Evolutionary conservation across 1,139 yeast genomes (phyloP), one percentile per base, ranked within the genome.

Genomic region (Meyerozyma guilliermondii): DNA sequence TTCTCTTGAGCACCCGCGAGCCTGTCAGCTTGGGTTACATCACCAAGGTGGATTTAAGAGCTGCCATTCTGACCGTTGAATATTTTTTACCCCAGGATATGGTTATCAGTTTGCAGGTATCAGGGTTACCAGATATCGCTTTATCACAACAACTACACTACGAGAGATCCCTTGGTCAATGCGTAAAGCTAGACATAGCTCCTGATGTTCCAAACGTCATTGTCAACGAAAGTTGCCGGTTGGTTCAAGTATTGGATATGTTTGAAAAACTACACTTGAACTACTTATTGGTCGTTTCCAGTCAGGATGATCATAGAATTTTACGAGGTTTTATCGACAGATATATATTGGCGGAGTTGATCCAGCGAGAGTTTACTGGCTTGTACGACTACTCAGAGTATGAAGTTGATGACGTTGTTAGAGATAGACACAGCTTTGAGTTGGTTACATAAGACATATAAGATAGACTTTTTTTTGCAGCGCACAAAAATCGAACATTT

Each of bases 241-340:
- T 66, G n/a, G 55, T 68, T 5, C 55, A 66, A 14, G 59, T 68
- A 2, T 48, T 71, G 17, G 75, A 72, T 44, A 55, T 63, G 23
- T 71, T 72, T 50, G 77, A 72, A 43, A 66, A 68, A 44, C 53
- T 72, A 43, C 63, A 66, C 41, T 47, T 71, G 46, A 72, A 72
- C 51, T 65, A 67, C 46, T 52, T 67, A 9, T 57, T 63, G 1
- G 54, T 72, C 7, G 55, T 60, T 39, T 47, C 50, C 23, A 46
- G 58, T n/a, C 46, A 41, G 33, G 49, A 49, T 7, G 47, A 50
- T 11, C 50, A 51, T 17, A 50, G 51, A n/a, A 39, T 48, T 5
- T 60, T 70, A 63, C 47, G 59, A 18, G 78, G 78, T 4, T 71
- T 69, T 46, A 58, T 71, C 5, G 77, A 72, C 49, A 49, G 77